Percentiles rank a stretch among this genome's conserved stretches.
Conservation (phyloP, 805 yeast species). For the Nakazawaea sp. region DNA sequence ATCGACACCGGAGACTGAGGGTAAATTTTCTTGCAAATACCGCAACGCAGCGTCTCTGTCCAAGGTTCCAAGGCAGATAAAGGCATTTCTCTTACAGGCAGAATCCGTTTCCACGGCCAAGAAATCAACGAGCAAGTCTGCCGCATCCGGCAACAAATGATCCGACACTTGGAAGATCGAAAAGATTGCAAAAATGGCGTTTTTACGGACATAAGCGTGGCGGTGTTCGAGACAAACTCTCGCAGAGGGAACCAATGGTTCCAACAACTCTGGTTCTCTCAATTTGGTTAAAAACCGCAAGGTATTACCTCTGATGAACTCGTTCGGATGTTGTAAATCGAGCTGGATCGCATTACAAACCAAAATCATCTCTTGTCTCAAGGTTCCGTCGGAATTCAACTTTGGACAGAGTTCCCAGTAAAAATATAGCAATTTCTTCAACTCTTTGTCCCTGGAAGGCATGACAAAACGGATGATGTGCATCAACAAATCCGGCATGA, state of each 20-base stretch:
- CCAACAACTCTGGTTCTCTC: conserved; percentile 88
- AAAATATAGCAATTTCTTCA: conserved; percentile 87
- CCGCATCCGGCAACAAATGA: conserved; percentile 93
- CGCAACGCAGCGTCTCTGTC: conserved; percentile 80
- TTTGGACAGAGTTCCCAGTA: conserved; percentile 99
- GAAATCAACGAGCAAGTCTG: conserved; percentile 69
- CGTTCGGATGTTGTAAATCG: conserved; percentile 97
- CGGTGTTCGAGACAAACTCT: conserved; percentile 90
- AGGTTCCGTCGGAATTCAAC: conserved; percentile 77
- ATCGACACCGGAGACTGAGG: conserved; percentile 58
- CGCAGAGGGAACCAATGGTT: conserved; percentile 90
- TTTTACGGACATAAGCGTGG: conserved; percentile 96
- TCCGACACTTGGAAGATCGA: conserved; percentile 79
- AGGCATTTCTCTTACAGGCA: conserved; percentile 93
- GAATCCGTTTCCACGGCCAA: conserved; percentile 82
- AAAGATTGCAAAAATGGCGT: conserved; percentile 87
- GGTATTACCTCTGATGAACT: conserved; percentile 92
- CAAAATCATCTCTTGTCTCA: conserved; percentile 97
- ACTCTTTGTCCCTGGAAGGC: conserved; percentile 89
- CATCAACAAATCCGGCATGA: conserved; percentile 90
- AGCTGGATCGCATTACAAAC: conserved; percentile 97
- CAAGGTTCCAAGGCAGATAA: conserved; percentile 75
- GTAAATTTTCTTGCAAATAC: conserved; percentile 67
- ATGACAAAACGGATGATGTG: conserved; percentile 93
- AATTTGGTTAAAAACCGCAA: conserved; percentile 85